Conservation (phyloP, 805 yeast genomes). For the Pichia gijzeniarum region DNA sequence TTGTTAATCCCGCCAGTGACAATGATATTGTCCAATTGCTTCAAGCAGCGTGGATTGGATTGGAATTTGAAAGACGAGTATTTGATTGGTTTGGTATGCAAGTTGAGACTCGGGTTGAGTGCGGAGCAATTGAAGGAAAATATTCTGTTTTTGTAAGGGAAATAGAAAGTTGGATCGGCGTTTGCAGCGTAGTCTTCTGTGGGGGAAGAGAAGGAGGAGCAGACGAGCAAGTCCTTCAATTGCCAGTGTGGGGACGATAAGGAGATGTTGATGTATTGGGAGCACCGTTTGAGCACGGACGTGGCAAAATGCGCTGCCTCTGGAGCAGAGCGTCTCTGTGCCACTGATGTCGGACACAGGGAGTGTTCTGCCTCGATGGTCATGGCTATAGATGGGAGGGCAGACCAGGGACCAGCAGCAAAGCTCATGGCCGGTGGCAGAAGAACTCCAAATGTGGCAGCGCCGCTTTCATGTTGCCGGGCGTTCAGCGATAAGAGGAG, state of each 20-base stretch:
- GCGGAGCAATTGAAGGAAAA: constrained; percentile 25
- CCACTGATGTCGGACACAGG: not conserved
- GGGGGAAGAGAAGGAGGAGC: constrained; percentile 28
- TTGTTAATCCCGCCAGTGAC: constrained; percentile 41
- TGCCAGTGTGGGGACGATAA: constrained; percentile 57
- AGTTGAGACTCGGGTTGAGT: not conserved
- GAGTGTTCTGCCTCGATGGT: not conserved
- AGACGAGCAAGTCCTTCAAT: constrained; percentile 63
- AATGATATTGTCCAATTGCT: constrained; percentile 44
- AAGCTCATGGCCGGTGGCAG: too few relatives aligned
- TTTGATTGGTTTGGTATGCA: constrained; percentile 3
- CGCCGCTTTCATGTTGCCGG: too few relatives aligned
- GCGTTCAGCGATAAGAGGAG: too few relatives aligned
- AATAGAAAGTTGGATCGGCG: constrained; percentile 32
- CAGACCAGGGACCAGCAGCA: too few relatives aligned
- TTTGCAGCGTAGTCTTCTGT: not conserved
- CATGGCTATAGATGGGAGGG: constrained; percentile 1
- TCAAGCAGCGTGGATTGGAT: constrained; percentile 55
- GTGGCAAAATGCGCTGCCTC: constrained; percentile 5
- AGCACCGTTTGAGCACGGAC: not conserved
- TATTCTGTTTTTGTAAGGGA: constrained; percentile 48
- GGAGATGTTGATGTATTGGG: constrained; percentile 8
- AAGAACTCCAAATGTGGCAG: too few relatives aligned
- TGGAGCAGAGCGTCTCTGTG: not conserved
- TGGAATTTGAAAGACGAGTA: constrained; percentile 32